Evolutionary conservation across 75 land plant species (phyloP).

Genomic region (Picea sitchensis): DNA sequence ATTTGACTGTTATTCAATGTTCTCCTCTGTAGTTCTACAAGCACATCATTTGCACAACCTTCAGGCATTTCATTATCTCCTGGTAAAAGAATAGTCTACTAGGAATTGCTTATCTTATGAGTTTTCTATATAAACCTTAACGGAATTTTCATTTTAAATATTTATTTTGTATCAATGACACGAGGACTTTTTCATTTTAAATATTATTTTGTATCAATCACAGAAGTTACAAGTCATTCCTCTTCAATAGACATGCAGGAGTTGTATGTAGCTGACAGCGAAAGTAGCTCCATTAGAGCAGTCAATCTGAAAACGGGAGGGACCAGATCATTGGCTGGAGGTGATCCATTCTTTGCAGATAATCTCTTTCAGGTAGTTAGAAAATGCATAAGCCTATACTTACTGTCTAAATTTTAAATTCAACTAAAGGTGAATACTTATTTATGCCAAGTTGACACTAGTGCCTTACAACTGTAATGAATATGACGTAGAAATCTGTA

Average conservation of each 20-base stretch:
- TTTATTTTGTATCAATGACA: background rate
- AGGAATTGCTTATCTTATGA: too few relatives aligned
- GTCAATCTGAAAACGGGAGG: constrained; percentile 86
- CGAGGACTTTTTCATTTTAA: background rate
- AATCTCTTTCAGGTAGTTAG: constrained; percentile 83
- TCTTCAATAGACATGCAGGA: constrained; percentile 52
- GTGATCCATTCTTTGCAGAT: constrained; percentile 90
- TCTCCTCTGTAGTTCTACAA: constrained; percentile 31
- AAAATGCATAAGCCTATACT: background rate
- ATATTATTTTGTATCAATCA: background rate
- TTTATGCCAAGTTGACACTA: background rate
- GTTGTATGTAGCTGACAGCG: constrained; percentile 89
- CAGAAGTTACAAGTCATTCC: background rate
- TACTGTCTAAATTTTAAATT: background rate
- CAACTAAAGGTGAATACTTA: background rate
- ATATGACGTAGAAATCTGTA: background rate
- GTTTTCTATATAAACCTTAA: background rate
- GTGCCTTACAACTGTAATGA: background rate
- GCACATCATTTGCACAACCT: constrained; percentile 93
- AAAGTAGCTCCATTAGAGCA: constrained; percentile 93
- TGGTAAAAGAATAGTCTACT: constrained; percentile 41
- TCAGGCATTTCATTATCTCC: constrained; percentile 88
- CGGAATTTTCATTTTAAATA: background rate
- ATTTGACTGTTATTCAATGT: background rate
- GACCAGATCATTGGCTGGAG: constrained; percentile 82